phyloP scores from a whole-genome alignment of 2,329 filamentous ascomycete species.

The Cephalotrichum gorgonifer region DNA sequence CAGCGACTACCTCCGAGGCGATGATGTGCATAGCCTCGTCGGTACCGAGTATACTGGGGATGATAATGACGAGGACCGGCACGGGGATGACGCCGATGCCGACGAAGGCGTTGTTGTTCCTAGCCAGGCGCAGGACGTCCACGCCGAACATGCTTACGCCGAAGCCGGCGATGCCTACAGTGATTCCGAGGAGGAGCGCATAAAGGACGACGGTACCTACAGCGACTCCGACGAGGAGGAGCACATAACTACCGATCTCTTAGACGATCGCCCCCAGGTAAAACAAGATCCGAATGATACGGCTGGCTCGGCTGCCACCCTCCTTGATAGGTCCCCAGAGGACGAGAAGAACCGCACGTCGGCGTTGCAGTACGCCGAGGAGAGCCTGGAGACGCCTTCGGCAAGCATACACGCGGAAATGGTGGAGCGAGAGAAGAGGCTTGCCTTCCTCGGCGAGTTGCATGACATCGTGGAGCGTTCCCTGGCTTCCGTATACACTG shows the following conservation, averaged over 20 bases:
- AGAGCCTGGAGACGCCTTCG: constrained; percentile 34
- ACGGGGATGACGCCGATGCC: background rate
- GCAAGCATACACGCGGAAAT: background rate
- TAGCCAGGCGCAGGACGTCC: background rate
- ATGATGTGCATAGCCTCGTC: constrained; percentile 41
- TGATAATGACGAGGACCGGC: constrained; percentile 26
- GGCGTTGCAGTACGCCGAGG: constrained; percentile 38
- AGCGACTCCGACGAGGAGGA: constrained; percentile 1
- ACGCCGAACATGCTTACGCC: constrained; percentile 6
- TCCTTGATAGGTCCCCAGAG: constrained; percentile 1
- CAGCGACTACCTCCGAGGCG: constrained; percentile 34
- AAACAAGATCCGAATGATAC: background rate
- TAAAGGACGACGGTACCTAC: background rate
- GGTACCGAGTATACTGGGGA: constrained; percentile 38
- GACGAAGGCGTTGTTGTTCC: constrained; percentile 4
- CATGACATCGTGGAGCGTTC: background rate
- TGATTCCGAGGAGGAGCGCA: background rate
- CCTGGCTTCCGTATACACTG: background rate
- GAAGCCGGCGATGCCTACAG: constrained; percentile 7
- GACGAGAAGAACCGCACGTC: background rate
- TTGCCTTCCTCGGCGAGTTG: background rate
- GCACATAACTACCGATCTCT: background rate
- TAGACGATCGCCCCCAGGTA: background rate
- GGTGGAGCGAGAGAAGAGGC: background rate
- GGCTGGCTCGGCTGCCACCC: background rate